phyloP scores from a whole-genome alignment of 2,329 filamentous ascomycete genomes.

The Fusarium paranaense region DNA sequence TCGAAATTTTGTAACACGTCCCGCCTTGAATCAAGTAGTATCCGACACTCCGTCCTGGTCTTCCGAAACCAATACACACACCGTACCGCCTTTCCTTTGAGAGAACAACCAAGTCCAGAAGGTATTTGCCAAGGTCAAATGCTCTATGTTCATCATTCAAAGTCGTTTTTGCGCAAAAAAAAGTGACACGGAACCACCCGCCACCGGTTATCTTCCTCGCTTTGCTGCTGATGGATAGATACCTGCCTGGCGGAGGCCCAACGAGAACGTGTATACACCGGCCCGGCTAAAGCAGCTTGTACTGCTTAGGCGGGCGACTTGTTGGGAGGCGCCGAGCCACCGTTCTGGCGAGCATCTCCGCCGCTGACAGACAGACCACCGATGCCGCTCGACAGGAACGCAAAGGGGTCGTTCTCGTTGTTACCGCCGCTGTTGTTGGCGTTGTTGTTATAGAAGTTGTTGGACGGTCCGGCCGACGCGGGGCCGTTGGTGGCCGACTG shows the following conservation, averaged over 20 bases:
- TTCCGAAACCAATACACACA: slow-evolving; percentile 53
- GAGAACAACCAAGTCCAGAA: slow-evolving; percentile 57
- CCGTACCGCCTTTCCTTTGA: slow-evolving; percentile 51
- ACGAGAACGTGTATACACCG: slow-evolving; percentile 45
- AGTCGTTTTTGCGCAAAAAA: slow-evolving; percentile 48
- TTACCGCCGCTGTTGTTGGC: slow-evolving; percentile 76
- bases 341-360: slow-evolving; percentile 72
- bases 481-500: slow-evolving; percentile 87
- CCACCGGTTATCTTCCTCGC: slow-evolving; percentile 15
- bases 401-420: slow-evolving; percentile 79
- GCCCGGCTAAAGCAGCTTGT: slow-evolving; percentile 35
- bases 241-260: slow-evolving; percentile 24
- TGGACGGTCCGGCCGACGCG: slow-evolving; percentile 77
- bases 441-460: slow-evolving; percentile 63
- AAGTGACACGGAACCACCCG: slow-evolving; percentile 42
- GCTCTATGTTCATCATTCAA: slow-evolving; percentile 60
- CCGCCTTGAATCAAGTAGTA: slow-evolving; percentile 51
- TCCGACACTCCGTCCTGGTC: slow-evolving; percentile 55
- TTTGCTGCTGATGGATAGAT: slow-evolving; percentile 32
- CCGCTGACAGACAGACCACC: slow-evolving; percentile 78
- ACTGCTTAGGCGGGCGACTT: slow-evolving; percentile 68
- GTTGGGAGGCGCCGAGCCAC: slow-evolving; percentile 65
- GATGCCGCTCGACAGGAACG: slow-evolving; percentile 81
- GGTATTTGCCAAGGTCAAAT: slow-evolving; percentile 58
- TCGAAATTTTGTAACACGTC: slow-evolving; percentile 49